Conservation (phyloP, 805 yeast species). For the Starmera caribaea region DNA sequence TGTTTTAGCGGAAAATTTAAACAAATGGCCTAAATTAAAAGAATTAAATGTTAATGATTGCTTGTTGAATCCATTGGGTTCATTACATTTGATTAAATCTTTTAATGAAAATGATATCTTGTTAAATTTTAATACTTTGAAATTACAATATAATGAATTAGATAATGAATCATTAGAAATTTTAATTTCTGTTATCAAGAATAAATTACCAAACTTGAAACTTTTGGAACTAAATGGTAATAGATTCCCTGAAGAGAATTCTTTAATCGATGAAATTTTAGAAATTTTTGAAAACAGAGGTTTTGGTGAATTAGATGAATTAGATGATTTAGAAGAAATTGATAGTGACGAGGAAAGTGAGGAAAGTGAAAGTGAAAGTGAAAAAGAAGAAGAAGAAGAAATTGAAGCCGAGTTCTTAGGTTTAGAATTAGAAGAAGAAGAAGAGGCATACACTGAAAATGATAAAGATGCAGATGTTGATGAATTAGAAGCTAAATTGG, state of each 20-base stretch:
- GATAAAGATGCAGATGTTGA: constrained; percentile 39
- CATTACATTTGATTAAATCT: constrained; percentile 41
- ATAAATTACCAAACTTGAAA: constrained; percentile 50
- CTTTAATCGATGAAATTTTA: constrained; percentile 48
- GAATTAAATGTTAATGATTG: constrained; percentile 90
- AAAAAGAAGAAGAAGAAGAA: constrained; percentile 32
- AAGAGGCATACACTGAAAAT: constrained; percentile 32
- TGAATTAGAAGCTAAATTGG: constrained; percentile 48
- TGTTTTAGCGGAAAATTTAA: constrained; percentile 52
- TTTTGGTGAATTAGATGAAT: constrained; percentile 77
- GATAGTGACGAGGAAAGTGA: constrained; percentile 51
- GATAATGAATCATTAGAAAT: constrained; percentile 51
- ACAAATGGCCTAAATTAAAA: constrained; percentile 53
- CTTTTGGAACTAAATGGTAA: constrained; percentile 86
- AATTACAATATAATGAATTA: constrained; percentile 84
- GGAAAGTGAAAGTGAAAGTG: constrained; percentile 28
- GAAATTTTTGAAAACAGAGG: constrained; percentile 64
- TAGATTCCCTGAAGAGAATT: constrained; percentile 82
- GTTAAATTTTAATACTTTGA: constrained; percentile 44
- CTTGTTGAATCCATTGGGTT: constrained; percentile 72
- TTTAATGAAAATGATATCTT: constrained; percentile 31
- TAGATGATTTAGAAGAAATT: constrained; percentile 88
- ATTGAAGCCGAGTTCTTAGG: constrained; percentile 33
- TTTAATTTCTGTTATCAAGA: constrained; percentile 44
- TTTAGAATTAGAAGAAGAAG: constrained; percentile 29